Percentiles rank a stretch among this genome's conserved stretches.
Evolutionary conservation across 1,284 basidiomycete species (phyloP).

Genomic region (Cutaneotrichosporon dermatis): DNA sequence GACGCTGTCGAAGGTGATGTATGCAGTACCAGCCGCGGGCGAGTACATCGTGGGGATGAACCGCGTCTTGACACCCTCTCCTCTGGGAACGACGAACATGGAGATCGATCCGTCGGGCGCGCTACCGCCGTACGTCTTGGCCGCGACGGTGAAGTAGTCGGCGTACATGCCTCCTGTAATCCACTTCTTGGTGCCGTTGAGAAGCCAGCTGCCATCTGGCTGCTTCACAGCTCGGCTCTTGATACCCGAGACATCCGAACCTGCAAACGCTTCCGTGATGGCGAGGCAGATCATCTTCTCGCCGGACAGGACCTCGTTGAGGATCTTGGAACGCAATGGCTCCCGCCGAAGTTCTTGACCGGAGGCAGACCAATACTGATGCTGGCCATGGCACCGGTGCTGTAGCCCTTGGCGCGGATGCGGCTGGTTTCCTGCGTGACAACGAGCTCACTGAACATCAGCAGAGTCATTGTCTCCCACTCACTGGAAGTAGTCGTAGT

Average conservation of each 20-base stretch:
- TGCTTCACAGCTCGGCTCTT: slow-evolving; percentile 76
- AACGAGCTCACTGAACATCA: slow-evolving; percentile 56
- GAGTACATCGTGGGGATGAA: slow-evolving; percentile 81
- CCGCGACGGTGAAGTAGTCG: slow-evolving; percentile 47
- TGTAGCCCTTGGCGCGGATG: slow-evolving; percentile 73
- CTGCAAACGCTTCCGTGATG: slow-evolving; percentile 85
- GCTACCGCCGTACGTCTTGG: slow-evolving; percentile 13
- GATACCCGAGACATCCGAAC: slow-evolving; percentile 79
- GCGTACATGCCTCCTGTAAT: slow-evolving; percentile 74
- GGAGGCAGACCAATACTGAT: slow-evolving; percentile 70
- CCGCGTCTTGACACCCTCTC: slow-evolving; percentile 75
- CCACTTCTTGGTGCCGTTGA: slow-evolving; percentile 87
- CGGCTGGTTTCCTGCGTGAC: slow-evolving; percentile 81
- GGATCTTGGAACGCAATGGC: slow-evolving; percentile 54
- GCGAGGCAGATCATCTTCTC: slow-evolving; percentile 70
- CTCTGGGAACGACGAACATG: slow-evolving; percentile 72
- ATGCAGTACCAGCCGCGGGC: slow-evolving; percentile 72
- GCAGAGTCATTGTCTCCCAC: background rate
- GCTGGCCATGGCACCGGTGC: slow-evolving; percentile 69
- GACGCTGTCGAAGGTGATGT: slow-evolving; percentile 81
- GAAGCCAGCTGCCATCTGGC: slow-evolving; percentile 71
- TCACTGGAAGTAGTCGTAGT: slow-evolving; percentile 68
- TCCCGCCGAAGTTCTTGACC: slow-evolving; percentile 59
- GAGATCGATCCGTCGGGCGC: slow-evolving; percentile 69
- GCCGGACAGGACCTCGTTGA: slow-evolving; percentile 71